Percentiles rank a stretch among this genome's conserved stretches.
phyloP scores from a whole-genome alignment of 1,284 basidiomycete species.

The Ceratobasidium sp. region DNA sequence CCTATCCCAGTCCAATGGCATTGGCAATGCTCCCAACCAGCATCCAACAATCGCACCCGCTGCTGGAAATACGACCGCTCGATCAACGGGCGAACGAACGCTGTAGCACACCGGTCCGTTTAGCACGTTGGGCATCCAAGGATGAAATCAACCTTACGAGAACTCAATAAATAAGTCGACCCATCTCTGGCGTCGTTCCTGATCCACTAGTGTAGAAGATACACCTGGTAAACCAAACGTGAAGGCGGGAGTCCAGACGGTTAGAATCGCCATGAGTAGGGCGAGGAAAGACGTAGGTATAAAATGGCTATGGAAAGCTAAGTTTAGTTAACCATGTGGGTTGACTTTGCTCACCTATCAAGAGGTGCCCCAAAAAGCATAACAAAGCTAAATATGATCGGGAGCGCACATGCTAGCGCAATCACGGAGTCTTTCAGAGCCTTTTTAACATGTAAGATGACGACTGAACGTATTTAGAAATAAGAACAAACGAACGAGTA shows the following conservation, averaged over 20 bases:
- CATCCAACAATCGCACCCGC: slow-evolving; percentile 78
- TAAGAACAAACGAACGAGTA: slow-evolving; percentile 53
- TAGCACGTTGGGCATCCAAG: slow-evolving; percentile 5
- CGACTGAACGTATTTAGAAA: not conserved
- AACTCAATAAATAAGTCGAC: slow-evolving; percentile 82
- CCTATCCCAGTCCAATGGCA: slow-evolving; percentile 94
- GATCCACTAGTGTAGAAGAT: slow-evolving; percentile 54
- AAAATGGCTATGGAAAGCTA: slow-evolving; percentile 51
- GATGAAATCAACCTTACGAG: slow-evolving; percentile 68
- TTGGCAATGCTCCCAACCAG: slow-evolving; percentile 84
- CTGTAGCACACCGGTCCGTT: slow-evolving; percentile 52
- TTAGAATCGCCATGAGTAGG: slow-evolving; percentile 75
- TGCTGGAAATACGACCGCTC: slow-evolving; percentile 82
- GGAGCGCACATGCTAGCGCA: slow-evolving; percentile 67
- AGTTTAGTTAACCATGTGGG: slow-evolving; percentile 43
- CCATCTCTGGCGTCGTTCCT: slow-evolving; percentile 62
- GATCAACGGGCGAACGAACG: slow-evolving; percentile 74
- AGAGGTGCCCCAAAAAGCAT: slow-evolving; percentile 84
- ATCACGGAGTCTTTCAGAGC: slow-evolving; percentile 65
- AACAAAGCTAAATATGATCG: slow-evolving; percentile 65
- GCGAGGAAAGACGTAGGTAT: slow-evolving; percentile 73
- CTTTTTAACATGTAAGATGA: slow-evolving; percentile 55
- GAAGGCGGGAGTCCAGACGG: slow-evolving; percentile 76
- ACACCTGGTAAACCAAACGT: slow-evolving; percentile 72
- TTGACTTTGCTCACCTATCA: slow-evolving; percentile 62